Evolutionary conservation across 2,329 filamentous ascomycete species (phyloP), one percentile per base, ranked within the genome.

Genomic region (Ceratocystis destructans): DNA sequence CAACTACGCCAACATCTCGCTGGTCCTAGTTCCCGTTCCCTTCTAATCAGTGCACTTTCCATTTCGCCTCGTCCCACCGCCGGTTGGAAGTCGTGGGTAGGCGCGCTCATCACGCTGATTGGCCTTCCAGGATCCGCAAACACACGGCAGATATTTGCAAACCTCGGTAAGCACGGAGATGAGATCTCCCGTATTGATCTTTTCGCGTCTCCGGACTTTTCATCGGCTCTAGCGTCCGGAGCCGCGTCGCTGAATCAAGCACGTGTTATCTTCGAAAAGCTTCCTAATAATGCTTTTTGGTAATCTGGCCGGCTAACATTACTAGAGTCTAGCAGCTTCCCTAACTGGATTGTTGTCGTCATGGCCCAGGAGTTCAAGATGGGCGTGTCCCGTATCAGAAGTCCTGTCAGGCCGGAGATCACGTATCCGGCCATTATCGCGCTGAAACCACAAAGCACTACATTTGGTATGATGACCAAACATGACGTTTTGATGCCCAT

Each of bases 401-500:
- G 66, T 33, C 57, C 66, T 2, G 22, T 61, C 2, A 45, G 55
- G 10, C 37, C 64, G 12, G 46, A 15, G 2, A 25, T 68, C n/a
- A 65, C 48, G 12, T 68, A 68, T 28, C 63, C 66, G 2, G 50
- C 59, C 4, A 28, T 53, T 25, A 25, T 68, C n/a, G 12, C 44
- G 2, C 31, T 68, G 1, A 20, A 25, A 12, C 66, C 64, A 15
- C 25, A 48, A 22, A 28, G 20, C 22, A 45, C 57, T 15, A 65
- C 59, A 0, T 64, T 68, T 37, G 66, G 64, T 15, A 50, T 68
- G 2, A 64, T 68, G 64, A 65, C 57, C 12, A 20, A 55, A 1
- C 28, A 33, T 10, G n/a, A 44, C 10, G 33, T 53, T 2, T 53
- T 68, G 37, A 68, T 68, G 66, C 20, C 55, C n/a, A 68, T 68